Conservation (phyloP, 345 rosid genomes). For the Dovyalis caffra region DNA sequence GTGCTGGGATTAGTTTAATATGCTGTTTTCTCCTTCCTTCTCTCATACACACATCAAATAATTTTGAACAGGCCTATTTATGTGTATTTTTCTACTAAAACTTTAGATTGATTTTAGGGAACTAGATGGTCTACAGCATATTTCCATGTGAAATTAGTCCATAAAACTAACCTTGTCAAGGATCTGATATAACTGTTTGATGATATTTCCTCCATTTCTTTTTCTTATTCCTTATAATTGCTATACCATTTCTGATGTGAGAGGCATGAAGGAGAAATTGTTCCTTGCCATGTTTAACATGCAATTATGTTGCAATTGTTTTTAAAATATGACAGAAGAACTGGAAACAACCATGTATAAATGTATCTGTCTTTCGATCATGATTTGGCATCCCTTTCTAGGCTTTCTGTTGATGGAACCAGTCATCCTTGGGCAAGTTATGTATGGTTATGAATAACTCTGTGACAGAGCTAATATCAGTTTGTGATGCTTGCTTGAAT, state of each 20-base stretch:
- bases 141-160: neutral
- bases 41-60: neutral
- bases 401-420: too few species aligned
- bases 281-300: too few species aligned
- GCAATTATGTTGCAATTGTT: neutral
- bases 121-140: neutral
- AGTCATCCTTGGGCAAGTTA: too few species aligned
- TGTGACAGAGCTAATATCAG: neutral
- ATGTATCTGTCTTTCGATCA: neutral
- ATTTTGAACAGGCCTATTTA: neutral
- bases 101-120: neutral
- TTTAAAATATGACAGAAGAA: neutral
- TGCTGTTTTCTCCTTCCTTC: neutral
- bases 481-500: neutral
- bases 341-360: neutral
- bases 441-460: too few species aligned
- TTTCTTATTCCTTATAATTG: neutral
- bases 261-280: too few species aligned
- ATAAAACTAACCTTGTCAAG: neutral
- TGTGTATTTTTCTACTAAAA: neutral
- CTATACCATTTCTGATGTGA: neutral
- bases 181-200: neutral
- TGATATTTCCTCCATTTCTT: neutral
- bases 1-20: too few species aligned
- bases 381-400: neutral